Conservation (phyloP, 2,329 filamentous ascomycete species). For the Sclerotinia glacialis region DNA sequence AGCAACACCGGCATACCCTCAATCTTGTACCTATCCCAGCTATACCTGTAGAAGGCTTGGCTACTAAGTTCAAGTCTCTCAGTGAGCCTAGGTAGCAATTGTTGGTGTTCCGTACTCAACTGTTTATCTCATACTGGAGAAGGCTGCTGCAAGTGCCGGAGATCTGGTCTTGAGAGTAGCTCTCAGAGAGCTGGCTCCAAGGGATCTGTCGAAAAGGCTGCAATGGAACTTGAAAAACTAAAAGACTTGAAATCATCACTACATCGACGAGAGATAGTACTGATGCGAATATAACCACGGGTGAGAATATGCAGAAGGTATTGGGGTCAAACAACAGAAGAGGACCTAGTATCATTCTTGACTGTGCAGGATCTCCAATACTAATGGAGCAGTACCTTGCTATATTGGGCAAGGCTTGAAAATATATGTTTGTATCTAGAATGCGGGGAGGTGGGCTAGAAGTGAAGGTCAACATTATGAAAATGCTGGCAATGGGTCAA, state of each 20-base stretch:
- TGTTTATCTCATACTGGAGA: not conserved
- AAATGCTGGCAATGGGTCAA: too few relatives aligned
- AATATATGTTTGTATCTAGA: too few relatives aligned
- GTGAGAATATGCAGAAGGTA: too few relatives aligned
- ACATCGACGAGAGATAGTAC: not conserved
- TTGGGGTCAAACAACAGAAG: too few relatives aligned
- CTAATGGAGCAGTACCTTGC: too few relatives aligned
- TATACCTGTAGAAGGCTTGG: not conserved
- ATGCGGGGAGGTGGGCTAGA: too few relatives aligned
- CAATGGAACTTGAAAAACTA: not conserved
- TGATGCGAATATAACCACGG: too few relatives aligned
- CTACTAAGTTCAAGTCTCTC: not conserved
- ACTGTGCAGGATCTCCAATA: too few relatives aligned
- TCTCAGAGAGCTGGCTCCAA: not conserved
- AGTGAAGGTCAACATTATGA: too few relatives aligned
- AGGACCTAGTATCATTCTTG: too few relatives aligned
- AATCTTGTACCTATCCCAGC: not conserved
- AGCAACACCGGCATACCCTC: not conserved
- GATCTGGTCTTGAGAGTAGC: not conserved
- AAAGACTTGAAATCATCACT: not conserved
- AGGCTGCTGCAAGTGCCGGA: not conserved
- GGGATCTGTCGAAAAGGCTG: not conserved
- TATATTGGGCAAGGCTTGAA: too few relatives aligned
- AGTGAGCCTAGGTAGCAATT: not conserved
- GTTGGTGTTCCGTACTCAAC: constrained; percentile 3